A percentile compares a stretch with the other conserved stretches of the same genome.
Evolutionary conservation across 148 eudicot genomes (phyloP).

Genomic region (Polygonum maritimum): DNA sequence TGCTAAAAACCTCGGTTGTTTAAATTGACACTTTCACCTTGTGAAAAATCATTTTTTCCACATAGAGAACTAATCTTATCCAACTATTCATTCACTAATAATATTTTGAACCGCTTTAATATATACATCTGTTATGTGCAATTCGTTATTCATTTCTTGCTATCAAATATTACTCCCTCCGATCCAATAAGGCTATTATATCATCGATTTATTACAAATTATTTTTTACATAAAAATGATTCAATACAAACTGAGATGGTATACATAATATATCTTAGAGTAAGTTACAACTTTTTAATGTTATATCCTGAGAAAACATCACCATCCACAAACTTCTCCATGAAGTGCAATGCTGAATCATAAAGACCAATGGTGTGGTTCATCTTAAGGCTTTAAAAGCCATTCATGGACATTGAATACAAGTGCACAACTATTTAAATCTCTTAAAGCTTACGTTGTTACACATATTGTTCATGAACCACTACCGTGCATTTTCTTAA

Average conservation of each 20-base stretch:
- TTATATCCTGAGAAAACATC: neutral
- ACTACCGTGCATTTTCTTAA: neutral
- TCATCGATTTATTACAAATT: too few species aligned
- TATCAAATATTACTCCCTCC: too few species aligned
- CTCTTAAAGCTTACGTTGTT: neutral
- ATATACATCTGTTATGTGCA: too few species aligned
- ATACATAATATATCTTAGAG: neutral
- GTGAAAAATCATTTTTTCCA: too few species aligned
- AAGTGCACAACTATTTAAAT: neutral
- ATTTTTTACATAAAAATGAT: too few species aligned
- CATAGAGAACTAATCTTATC: too few species aligned
- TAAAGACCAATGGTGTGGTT: neutral
- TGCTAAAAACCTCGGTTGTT: too few species aligned
- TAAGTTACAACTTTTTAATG: neutral
- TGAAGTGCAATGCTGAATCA: neutral
- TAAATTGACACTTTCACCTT: too few species aligned
- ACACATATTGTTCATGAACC: neutral
- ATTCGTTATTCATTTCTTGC: too few species aligned
- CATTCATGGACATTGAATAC: neutral
- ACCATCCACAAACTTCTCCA: neutral
- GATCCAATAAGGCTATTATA: too few species aligned
- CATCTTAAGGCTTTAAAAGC: neutral
- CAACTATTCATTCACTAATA: too few species aligned
- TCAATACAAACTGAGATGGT: neutral
- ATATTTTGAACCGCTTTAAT: too few species aligned